Percentiles rank a stretch among this genome's conserved stretches.
These are phyloP conservation scores for Xerocomellus dryophilus DNA, from an alignment of 768 basidiomycete genomes.

Conservation along the genomic window DNA sequence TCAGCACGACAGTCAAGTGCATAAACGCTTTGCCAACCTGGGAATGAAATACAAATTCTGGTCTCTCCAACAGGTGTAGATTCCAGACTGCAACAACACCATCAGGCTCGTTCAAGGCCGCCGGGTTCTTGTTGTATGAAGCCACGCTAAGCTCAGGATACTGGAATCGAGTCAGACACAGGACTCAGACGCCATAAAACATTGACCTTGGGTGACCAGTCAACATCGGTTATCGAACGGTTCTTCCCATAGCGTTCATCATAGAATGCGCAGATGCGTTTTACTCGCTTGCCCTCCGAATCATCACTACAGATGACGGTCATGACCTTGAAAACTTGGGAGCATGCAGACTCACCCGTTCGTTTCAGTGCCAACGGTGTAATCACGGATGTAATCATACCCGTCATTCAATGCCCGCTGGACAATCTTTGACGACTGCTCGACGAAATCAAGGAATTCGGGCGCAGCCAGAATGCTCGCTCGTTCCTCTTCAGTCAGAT, in stretches of 20 bases:
- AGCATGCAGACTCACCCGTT: conserved; percentile 58
- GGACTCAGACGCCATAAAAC: background rate
- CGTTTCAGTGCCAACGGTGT: conserved; percentile 84
- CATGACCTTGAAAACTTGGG: background rate
- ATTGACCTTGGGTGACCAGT: conserved; percentile 94
- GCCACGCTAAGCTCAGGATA: conserved; percentile 95
- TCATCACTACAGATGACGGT: conserved; percentile 60
- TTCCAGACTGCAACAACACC: conserved; percentile 99
- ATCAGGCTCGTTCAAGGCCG: conserved; percentile 91
- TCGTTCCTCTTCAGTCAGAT: conserved; percentile 84
- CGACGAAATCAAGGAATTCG: conserved; percentile 91
- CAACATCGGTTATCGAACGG: conserved; percentile 91
- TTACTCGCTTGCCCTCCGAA: conserved; percentile 84
- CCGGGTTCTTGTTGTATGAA: conserved; percentile 96
- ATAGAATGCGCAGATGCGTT: conserved; percentile 90
- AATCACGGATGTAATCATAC: conserved; percentile 97
- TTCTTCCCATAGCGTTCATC: conserved; percentile 92
- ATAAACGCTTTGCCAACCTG: conserved; percentile 57
- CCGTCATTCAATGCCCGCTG: conserved; percentile 92
- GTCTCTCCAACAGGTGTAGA: conserved; percentile 88
- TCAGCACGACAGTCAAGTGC: conserved; percentile 1
- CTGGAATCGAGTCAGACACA: conserved; percentile 39
- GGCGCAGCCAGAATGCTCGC: conserved; percentile 79
- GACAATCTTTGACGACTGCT: conserved; percentile 91
- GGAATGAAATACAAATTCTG: conserved; percentile 97